Percentiles rank a stretch among this genome's conserved stretches.
Evolutionary conservation across 768 basidiomycete species (phyloP).

Genomic region (Pleurotus giganteus): DNA sequence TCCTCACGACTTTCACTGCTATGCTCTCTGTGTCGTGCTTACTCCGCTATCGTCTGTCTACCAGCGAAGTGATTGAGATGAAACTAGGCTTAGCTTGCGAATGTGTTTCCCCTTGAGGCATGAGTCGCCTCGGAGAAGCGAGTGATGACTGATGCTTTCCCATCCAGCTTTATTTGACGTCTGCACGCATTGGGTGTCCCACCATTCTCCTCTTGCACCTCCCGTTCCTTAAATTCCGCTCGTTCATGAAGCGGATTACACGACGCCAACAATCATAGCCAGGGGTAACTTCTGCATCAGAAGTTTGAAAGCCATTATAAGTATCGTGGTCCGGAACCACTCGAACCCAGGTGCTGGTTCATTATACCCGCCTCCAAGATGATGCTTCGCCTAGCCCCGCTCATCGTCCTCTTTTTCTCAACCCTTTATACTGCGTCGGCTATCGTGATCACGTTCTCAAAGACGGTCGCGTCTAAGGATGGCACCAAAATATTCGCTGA

Average conservation of each 20-base stretch:
- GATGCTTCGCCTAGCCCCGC: neutral
- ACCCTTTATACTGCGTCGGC: neutral
- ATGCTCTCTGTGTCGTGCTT: too few relatives aligned
- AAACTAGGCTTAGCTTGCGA: too few relatives aligned
- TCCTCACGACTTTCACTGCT: too few relatives aligned
- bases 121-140: too few relatives aligned
- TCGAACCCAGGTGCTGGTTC: neutral
- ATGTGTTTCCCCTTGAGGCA: too few relatives aligned
- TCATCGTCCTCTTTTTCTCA: neutral
- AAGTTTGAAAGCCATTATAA: neutral
- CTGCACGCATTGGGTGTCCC: too few relatives aligned
- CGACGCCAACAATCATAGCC: neutral
- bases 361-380: neutral
- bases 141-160: too few relatives aligned
- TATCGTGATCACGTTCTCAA: neutral
- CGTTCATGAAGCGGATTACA: neutral
- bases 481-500: conserved; percentile 31
- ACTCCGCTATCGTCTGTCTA: too few relatives aligned
- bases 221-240: too few relatives aligned
- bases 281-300: neutral
- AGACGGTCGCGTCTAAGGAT: conserved; percentile 22
- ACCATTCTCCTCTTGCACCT: too few relatives aligned
- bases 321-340: neutral
- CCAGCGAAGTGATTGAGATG: too few relatives aligned
- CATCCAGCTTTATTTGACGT: too few relatives aligned